Conservation (phyloP, 164 flowering plant genomes). For the Vitis riparia region DNA sequence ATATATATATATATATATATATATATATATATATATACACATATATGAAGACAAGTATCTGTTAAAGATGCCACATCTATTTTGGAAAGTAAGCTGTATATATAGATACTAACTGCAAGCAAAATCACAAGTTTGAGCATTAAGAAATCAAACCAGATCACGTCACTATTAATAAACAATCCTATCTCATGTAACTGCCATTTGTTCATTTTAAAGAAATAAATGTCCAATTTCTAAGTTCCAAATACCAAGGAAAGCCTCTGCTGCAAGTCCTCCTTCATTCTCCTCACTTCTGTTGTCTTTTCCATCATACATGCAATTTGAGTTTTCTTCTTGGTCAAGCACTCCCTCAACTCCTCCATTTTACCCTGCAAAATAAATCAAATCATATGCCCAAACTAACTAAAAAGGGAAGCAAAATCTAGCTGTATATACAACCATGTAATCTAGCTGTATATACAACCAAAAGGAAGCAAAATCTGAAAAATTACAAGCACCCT, state of each 20-base stretch:
- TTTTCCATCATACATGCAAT: slow-evolving; percentile 64
- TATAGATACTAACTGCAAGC: neutral
- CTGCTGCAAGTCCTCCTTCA: slow-evolving; percentile 62
- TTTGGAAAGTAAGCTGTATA: neutral
- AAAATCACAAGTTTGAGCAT: neutral
- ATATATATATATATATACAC: no score
- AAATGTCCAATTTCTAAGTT: no score
- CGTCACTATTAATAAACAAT: no score
- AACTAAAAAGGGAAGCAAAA: neutral
- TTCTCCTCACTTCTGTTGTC: slow-evolving; percentile 65
- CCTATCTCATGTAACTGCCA: no score
- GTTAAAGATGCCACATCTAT: neutral
- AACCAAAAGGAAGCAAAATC: neutral
- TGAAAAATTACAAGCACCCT: neutral
- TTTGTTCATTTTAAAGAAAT: neutral
- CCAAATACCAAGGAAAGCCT: slow-evolving; percentile 54
- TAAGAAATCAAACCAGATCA: neutral
- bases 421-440: neutral
- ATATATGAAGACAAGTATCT: neutral
- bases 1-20: neutral
- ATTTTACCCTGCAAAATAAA: slow-evolving; percentile 48
- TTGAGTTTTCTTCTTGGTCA: slow-evolving; percentile 52
- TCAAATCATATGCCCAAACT: neutral
- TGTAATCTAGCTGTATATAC: neutral
- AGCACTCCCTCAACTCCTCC: slow-evolving; percentile 39